phyloP scores from a whole-genome alignment of 1,284 basidiomycete genomes.

The Lentinula novae-zelandiae region DNA sequence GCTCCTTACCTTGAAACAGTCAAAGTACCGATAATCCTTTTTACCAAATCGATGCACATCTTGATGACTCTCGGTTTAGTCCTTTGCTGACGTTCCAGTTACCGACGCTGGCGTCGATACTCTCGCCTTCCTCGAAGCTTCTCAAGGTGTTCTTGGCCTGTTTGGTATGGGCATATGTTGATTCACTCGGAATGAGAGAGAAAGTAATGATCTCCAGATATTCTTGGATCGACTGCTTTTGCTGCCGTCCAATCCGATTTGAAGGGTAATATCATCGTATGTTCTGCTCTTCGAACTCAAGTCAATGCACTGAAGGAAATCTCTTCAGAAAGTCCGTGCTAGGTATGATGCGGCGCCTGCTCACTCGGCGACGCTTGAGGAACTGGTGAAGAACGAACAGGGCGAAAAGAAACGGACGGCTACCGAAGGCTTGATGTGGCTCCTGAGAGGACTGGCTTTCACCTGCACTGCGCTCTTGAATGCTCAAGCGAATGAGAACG shows the following conservation, averaged over 20 bases:
- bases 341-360: slow-evolving; percentile 69
- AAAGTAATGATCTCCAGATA: slow-evolving; percentile 49
- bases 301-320: slow-evolving; percentile 3
- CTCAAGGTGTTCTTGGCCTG: slow-evolving; percentile 85
- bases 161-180: slow-evolving; percentile 66
- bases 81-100: slow-evolving; percentile 86
- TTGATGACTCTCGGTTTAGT: slow-evolving; percentile 44
- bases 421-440: slow-evolving; percentile 92
- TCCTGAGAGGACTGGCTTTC: slow-evolving; percentile 87
- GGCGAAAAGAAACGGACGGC: slow-evolving; percentile 83
- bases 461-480: slow-evolving; percentile 82
- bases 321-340: slow-evolving; percentile 78
- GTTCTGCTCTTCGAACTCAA: slow-evolving; percentile 22
- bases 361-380: slow-evolving; percentile 78
- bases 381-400: slow-evolving; percentile 84
- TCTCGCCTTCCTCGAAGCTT: slow-evolving; percentile 83
- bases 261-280: slow-evolving; percentile 87
- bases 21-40: slow-evolving; percentile 46
- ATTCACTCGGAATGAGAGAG: not conserved
- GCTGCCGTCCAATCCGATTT: slow-evolving; percentile 84
- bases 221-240: slow-evolving; percentile 89
- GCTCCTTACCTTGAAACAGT: slow-evolving; percentile 85
- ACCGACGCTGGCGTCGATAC: slow-evolving; percentile 91
- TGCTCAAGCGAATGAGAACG: slow-evolving; percentile 62
- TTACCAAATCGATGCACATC: not conserved